These are phyloP conservation scores for Penicillium dipodomyicola DNA, from an alignment of 495 filamentous ascomycete species.

Conservation along the genomic window DNA sequence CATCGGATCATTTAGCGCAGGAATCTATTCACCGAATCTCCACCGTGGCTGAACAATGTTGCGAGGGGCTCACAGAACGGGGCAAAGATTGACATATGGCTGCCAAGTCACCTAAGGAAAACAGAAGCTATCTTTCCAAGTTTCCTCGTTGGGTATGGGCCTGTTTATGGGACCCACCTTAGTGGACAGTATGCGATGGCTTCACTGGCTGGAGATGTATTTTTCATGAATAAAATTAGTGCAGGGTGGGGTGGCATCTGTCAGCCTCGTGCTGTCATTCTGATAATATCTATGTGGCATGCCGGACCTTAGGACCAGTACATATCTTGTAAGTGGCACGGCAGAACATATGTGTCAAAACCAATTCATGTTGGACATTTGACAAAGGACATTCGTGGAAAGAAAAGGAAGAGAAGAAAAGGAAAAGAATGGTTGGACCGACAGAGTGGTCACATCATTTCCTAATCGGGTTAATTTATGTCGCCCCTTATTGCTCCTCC, in stretches of 20 bases:
- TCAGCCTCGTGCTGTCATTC: background rate
- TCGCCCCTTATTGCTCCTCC: conserved; percentile 4
- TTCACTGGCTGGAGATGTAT: background rate
- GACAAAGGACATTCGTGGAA: background rate
- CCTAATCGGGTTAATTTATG: background rate
- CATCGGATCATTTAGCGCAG: conserved; percentile 15
- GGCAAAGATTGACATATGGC: conserved; percentile 6
- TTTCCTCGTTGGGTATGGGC: background rate
- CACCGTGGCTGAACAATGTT: conserved; percentile 9
- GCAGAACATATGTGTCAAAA: background rate
- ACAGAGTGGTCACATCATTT: background rate
- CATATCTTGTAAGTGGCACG: background rate
- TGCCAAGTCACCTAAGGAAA: background rate
- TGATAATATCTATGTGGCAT: background rate
- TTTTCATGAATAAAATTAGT: background rate
- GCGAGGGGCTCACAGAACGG: background rate
- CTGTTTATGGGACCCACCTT: background rate
- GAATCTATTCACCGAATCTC: conserved; percentile 7
- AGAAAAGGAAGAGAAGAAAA: background rate
- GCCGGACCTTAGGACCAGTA: background rate
- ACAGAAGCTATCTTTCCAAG: background rate
- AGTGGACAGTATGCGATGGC: background rate
- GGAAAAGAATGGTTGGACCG: background rate
- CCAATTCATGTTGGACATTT: background rate
- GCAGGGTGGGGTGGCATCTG: background rate